phyloP scores from a whole-genome alignment of 768 basidiomycete species.

The Tricholoma sp. region DNA sequence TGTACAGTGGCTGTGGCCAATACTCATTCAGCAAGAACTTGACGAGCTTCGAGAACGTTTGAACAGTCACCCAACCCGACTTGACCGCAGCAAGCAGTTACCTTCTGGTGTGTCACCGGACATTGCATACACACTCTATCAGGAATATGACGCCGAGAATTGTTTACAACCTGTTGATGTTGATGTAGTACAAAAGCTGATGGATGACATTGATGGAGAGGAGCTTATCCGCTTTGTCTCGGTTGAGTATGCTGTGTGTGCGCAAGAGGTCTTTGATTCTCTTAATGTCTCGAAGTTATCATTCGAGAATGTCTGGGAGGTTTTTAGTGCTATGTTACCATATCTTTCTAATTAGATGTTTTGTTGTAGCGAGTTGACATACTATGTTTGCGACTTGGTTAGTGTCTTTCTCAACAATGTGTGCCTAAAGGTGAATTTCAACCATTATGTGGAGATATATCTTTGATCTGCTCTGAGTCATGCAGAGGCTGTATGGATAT shows the following conservation, averaged over 20 bases:
- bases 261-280: not conserved
- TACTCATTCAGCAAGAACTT: conserved; percentile 5
- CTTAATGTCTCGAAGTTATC: not conserved
- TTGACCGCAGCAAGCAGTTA: conserved; percentile 1
- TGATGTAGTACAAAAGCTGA: conserved; percentile 7
- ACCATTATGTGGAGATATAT: too few species aligned
- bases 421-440: too few species aligned
- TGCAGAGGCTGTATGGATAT: too few species aligned
- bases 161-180: not conserved
- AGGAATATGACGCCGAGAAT: not conserved
- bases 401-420: too few species aligned
- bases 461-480: too few species aligned
- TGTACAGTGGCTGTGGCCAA: conserved; percentile 5
- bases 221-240: not conserved
- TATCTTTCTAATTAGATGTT: too few species aligned
- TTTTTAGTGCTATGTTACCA: conserved; percentile 3
- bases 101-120: not conserved
- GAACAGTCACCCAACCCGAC: conserved; percentile 16
- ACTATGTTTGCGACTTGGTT: too few species aligned
- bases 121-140: not conserved
- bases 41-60: conserved; percentile 12
- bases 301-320: conserved; percentile 3
- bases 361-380: too few species aligned
- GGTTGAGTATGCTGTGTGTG: not conserved
- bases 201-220: conserved; percentile 16